A percentile compares a stretch with the other conserved stretches of the same genome.
Conservation (phyloP, 768 basidiomycete genomes). For the Lentinula aciculospora region DNA sequence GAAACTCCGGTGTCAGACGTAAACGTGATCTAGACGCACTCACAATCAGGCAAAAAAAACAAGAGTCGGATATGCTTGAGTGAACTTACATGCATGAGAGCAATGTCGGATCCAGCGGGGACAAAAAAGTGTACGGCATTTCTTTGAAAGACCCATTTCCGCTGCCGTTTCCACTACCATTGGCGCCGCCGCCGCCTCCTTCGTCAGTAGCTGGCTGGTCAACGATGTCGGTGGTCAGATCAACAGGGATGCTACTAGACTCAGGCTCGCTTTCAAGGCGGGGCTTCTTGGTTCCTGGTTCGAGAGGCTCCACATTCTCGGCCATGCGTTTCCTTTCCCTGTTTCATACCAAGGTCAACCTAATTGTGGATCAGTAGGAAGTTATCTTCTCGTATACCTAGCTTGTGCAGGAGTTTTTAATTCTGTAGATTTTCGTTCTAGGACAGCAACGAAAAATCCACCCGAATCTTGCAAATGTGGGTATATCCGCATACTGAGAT, state of each 20-base stretch:
- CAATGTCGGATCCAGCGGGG: slow-evolving; percentile 65
- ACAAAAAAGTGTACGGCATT: slow-evolving; percentile 84
- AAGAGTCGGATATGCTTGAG: background rate
- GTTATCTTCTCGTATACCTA: slow-evolving; percentile 7
- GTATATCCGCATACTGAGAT: slow-evolving; percentile 77
- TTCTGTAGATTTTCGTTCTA: slow-evolving; percentile 42
- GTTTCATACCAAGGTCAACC: background rate
- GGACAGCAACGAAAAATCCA: slow-evolving; percentile 94
- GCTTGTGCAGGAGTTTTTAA: slow-evolving; percentile 11
- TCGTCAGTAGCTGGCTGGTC: slow-evolving; percentile 2
- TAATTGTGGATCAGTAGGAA: background rate
- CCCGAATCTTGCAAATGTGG: slow-evolving; percentile 96
- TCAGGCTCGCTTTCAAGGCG: slow-evolving; percentile 27
- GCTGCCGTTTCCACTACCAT: no score
- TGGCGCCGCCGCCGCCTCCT: slow-evolving; percentile 1
- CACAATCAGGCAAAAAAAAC: background rate
- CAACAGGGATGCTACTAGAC: slow-evolving; percentile 6
- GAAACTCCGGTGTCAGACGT: slow-evolving; percentile 66
- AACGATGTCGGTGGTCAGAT: background rate
- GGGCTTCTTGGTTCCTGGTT: slow-evolving; percentile 47
- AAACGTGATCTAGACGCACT: slow-evolving; percentile 56
- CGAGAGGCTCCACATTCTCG: slow-evolving; percentile 25
- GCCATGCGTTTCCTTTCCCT: slow-evolving; percentile 53
- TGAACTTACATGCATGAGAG: slow-evolving; percentile 62
- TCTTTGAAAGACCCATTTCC: slow-evolving; percentile 64